phyloP scores from a whole-genome alignment of 495 filamentous ascomycete species.

The Penicillium roqueforti region DNA sequence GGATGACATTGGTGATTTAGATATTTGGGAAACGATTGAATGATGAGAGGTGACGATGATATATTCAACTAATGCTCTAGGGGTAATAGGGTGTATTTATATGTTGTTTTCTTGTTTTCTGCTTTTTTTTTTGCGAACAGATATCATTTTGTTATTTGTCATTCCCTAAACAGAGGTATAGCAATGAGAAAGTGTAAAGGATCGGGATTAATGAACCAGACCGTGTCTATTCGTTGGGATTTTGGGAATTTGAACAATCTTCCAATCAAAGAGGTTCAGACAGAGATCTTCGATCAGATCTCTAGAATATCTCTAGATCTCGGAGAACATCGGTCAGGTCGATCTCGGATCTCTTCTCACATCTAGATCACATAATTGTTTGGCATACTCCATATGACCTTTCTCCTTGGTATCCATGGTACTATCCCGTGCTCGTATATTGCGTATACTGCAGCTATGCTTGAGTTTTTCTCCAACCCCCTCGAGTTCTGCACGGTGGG shows the following conservation, averaged over 20 bases:
- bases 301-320: conserved; percentile 1
- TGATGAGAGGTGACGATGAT: not conserved
- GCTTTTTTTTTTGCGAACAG: not conserved
- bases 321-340: conserved; percentile 2
- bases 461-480: not conserved
- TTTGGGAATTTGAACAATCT: not conserved
- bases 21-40: not conserved
- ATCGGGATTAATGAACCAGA: not conserved
- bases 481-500: not conserved
- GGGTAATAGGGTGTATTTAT: not conserved
- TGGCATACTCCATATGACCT: not conserved
- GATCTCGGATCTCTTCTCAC: not conserved
- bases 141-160: not conserved
- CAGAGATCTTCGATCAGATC: not conserved
- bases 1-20: not conserved
- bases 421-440: too few relatives aligned
- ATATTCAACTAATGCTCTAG: not conserved
- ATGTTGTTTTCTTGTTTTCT: too few relatives aligned
- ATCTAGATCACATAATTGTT: not conserved
- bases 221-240: not conserved
- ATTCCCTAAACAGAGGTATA: not conserved
- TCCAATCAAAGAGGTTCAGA: not conserved
- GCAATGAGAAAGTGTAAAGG: not conserved
- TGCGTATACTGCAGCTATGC: not conserved
- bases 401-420: too few relatives aligned